Evolutionary conservation across 1,139 yeast genomes (phyloP), one percentile per base, ranked within the genome.

Genomic region (Lodderomyces pseudojiufengensis): DNA sequence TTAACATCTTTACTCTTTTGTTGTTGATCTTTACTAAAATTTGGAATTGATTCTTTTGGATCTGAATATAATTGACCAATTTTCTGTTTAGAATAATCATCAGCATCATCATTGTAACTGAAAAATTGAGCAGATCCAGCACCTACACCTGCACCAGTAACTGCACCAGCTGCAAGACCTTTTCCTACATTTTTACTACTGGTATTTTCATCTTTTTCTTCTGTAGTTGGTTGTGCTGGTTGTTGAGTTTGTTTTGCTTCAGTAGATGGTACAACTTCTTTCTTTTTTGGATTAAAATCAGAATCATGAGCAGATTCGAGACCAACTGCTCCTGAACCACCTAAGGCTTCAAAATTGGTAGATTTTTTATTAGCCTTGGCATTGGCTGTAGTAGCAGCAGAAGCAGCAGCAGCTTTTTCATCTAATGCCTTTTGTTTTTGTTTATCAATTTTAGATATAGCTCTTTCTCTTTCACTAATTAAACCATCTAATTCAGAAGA

Each of bases 401-500:
- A 26, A 14, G 32, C 34, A 15, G 31, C 29, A 12, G 27, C 34
- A 23, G 27, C 39, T 27, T 21, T 15, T 36, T 37, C 37, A 29
- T 37, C 35, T 10, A 20, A 33, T 10, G 25, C 9, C n/a, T 13
- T 14, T 29, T 35, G 33, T 9, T 36, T 18, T 21, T 29, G 33
- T 26, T 35, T 31, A 65, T 47, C 41, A 63, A 63, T 33, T 49
- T 52, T 7, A 63, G 55, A 27, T 20, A 63, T 65, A 45, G 65
- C 69, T 31, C 55, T 45, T 43, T 65, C 70, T 39, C 70, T 52
- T 13, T 55, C 60, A 39, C 59, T 63, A 41, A 64, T 65, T 42
- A 64, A 55, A 36, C 55, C 52, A 27, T 55, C 61, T 31, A 61
- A 36, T 28, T 57, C 55, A 31, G 46, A 39, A 32, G 54, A 55